phyloP scores from a whole-genome alignment of 2,329 filamentous ascomycete genomes.

The Colletotrichum sp. region DNA sequence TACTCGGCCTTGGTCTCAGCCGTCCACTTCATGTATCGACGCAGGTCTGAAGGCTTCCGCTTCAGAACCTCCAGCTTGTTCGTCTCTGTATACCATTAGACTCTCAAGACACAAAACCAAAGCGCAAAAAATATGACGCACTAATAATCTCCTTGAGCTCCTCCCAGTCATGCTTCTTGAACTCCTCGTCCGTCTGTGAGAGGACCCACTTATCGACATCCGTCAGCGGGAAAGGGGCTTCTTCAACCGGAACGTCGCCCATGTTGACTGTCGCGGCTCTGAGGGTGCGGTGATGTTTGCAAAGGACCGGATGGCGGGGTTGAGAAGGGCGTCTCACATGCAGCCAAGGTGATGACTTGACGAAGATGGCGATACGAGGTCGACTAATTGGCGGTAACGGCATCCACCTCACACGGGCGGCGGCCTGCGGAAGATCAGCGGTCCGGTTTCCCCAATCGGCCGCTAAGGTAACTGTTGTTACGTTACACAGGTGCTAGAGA shows the following conservation, averaged over 20 bases:
- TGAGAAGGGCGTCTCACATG: neutral
- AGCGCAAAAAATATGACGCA: constrained; percentile 30
- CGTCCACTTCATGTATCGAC: constrained; percentile 81
- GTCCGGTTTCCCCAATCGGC: neutral
- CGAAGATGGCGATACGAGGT: neutral
- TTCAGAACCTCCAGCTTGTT: constrained; percentile 78
- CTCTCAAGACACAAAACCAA: neutral
- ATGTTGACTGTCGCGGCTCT: constrained; percentile 31
- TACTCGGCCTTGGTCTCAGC: constrained; percentile 72
- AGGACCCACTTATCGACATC: constrained; percentile 63
- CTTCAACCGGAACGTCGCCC: constrained; percentile 42
- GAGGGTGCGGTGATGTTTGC: neutral
- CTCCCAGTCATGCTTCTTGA: constrained; percentile 74
- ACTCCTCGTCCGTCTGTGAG: constrained; percentile 72
- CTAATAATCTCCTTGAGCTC: constrained; percentile 72
- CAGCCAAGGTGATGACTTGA: neutral
- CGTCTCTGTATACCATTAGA: constrained; percentile 37
- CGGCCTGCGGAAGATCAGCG: constrained; percentile 19
- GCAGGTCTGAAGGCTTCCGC: constrained; percentile 79
- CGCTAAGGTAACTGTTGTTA: neutral
- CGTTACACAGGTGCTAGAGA: neutral
- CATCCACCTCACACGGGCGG: neutral
- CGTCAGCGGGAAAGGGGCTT: constrained; percentile 64
- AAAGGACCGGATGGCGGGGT: neutral
- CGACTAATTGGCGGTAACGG: neutral